Base-by-base conservation (phyloP, 805 yeast species). In the Yamadazyma scolyti region DNA sequence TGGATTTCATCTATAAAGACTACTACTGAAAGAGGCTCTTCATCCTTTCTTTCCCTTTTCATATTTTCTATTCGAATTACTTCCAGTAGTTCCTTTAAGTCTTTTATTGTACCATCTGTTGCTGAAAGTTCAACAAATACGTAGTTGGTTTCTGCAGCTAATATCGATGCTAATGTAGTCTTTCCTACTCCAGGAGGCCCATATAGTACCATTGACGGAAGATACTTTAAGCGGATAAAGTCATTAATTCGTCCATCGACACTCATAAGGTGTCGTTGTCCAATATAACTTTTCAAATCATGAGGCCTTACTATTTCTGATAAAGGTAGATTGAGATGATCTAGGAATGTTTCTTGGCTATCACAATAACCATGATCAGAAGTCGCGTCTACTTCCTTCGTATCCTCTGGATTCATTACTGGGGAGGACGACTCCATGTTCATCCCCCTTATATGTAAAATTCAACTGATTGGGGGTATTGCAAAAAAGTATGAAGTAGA, bases 161-260 rank as follows among this genome's bases (percentile, higher is more conserved):
- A 57, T 20, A 81, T 71, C 23, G 71, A 44, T 0, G 95, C 93
- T 16, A 93, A 52, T 0, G 96, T 82, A 0, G 98, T 93, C 51
- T 93, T 93, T 68, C 93, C 90, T 3, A 87, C 89, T 0, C 98
- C 98, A 2, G 97, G 95, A 1, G 95, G 95, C 0, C 99, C 99
- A 84, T 93, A 83, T 4, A 93, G 59, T 2, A 93, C 77, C 77
- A 93, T 70, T 0, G 96, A 87, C 1, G 97, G 97, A 6, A 84
- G 63, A 27, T 68, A 63, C n/a, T 81, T 75, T 56, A 71, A 58
- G 21, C 71, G 67, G 2, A 89, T 66, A 38, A 83, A 83, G 26
- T 79, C 79, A 16, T 77, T 60, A 2, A 90, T 58, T 3, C 79
- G 63, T 1, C 96, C 95, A 6, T 67, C 63, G 2, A 61, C 56